Evolutionary conservation across 148 eudicot genomes (phyloP), one percentile per base, ranked within the genome.

Genomic region (Fagopyrum esculentum): DNA sequence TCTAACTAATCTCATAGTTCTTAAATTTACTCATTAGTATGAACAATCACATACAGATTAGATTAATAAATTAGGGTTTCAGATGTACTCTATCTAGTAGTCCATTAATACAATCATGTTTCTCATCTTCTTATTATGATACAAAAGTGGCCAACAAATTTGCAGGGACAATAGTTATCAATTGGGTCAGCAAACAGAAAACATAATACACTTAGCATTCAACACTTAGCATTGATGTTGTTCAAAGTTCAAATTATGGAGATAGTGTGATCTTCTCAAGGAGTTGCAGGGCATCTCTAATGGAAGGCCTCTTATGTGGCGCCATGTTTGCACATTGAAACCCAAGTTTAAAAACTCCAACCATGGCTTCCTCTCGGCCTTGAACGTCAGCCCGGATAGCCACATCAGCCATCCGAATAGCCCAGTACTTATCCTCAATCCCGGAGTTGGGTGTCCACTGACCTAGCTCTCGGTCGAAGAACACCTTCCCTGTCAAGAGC

Each of bases 241-340:
- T 61, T 26, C 3, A 52, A 12, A 13, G 6, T 61, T 29, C 15
- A 61, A 61, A 61, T n/a, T 29, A 54, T 13, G 59, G 59, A 54
- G 59, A 54, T 16, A 79, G 19, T 61, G 90, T 81, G n/a, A 86
- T 61, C 78, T 88, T 92, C 52, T 95, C 99, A 79, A 95, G 88
- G 5, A 86, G 81, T 77, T 83, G 96, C 3, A 89, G 72, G 44
- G 87, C 94, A 66, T 92, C 93, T 84, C 84, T 95, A 91, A 95
- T 95, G 56, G 87, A 83, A 45, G 99, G 99, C 78, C 99, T 90
- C 80, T 89, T 95, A 68, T 85, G 88, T 8, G 97, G 90, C 45
- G 78, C 82, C 84, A 87, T 83, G 22, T 89, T 85, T 3, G 97
- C 93, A 85, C 99, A 95, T n/a, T 83, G 83, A 80, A 95, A 87